Evolutionary conservation across 352 stramenopile species (phyloP), one percentile per base, ranked within the genome.

Genomic region (Phytophthora parvispora): DNA sequence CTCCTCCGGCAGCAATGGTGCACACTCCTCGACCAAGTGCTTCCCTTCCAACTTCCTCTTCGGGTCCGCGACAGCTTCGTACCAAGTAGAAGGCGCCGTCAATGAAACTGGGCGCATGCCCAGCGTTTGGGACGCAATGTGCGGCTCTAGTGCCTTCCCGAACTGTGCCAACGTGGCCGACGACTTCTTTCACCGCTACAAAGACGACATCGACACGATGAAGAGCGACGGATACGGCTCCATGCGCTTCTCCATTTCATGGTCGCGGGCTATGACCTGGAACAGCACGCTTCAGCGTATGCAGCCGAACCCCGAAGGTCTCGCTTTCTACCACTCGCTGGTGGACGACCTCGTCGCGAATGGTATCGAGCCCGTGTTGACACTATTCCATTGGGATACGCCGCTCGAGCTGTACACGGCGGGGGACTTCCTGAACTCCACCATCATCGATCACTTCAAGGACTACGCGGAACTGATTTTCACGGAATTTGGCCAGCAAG

Each of bases 301-400:
- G 43, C 75, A 88, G 31, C 63, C 90, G 8, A 99, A 98, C 80
- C 74, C 85, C 6, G 78, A 85, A 51, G 95, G 95, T 24, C 76
- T 99, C 25, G 69, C 71, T 1, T 98, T 98, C 78, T 99, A 99
- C 78, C 90, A 97, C 69, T 61, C 79, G 9, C 58, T 99, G 0
- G 92, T 99, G 58, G 81, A 98, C 66, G 73, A 74, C 28, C 73
- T 99, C 8, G 18, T 93, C 18, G 75, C 53, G 5, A 71, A 65
- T 24, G 80, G 83, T 50, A 98, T 99, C 48, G 80, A 90, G 47
- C 94, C 97, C 24, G 75, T 96, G 31, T 81, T 98, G 6, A 99
- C 92, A 2, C 68, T 99, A 1, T 98, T 97, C 69, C 94, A 98
- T 73, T 99, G 94, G 95, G 95, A 99, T 81, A 74, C 98, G 24